These are phyloP conservation scores for Grosmannia clavigera DNA, from an alignment of 2,329 filamentous ascomycete species.

Conservation along the genomic window DNA sequence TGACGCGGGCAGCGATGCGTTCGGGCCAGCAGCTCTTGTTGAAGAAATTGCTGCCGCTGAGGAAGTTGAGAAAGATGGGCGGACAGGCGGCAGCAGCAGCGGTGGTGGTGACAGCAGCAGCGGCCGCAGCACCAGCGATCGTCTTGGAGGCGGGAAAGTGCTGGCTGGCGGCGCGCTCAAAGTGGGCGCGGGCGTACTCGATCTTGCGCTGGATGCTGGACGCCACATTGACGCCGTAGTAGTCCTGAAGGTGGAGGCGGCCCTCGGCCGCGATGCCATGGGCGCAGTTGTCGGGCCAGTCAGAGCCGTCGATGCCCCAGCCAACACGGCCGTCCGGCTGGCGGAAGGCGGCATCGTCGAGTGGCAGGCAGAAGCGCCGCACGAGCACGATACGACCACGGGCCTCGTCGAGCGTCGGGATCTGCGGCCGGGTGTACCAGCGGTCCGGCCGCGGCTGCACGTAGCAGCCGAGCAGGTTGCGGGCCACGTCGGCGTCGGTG, in stretches of 20 bases:
- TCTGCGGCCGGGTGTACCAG: conserved; percentile 69
- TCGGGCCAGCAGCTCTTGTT: conserved; percentile 87
- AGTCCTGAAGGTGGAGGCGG: conserved; percentile 79
- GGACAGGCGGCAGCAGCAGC: conserved; percentile 30
- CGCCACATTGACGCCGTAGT: conserved; percentile 73
- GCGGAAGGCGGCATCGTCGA: conserved; percentile 24
- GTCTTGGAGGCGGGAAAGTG: neutral
- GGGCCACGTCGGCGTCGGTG: conserved; percentile 66
- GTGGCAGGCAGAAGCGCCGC: conserved; percentile 56
- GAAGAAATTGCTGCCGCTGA: conserved; percentile 91
- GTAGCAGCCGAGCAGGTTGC: conserved; percentile 63
- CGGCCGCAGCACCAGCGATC: neutral
- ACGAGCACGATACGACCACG: conserved; percentile 77
- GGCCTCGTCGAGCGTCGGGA: conserved; percentile 67
- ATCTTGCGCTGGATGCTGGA: conserved; percentile 74
- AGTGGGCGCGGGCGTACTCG: conserved; percentile 56
- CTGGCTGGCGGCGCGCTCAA: conserved; percentile 55
- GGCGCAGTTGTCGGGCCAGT: conserved; percentile 82
- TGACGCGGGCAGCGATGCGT: conserved; percentile 75
- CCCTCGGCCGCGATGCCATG: conserved; percentile 60
- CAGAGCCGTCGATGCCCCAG: conserved; percentile 48
- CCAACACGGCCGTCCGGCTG: conserved; percentile 36
- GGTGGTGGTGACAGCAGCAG: conserved; percentile 5
- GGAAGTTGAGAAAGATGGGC: conserved; percentile 72
- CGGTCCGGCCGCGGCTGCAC: conserved; percentile 36